These are phyloP conservation scores for Saccharomyces pastorianus DNA, from an alignment of 1,139 yeast species.

Conservation along the genomic window DNA sequence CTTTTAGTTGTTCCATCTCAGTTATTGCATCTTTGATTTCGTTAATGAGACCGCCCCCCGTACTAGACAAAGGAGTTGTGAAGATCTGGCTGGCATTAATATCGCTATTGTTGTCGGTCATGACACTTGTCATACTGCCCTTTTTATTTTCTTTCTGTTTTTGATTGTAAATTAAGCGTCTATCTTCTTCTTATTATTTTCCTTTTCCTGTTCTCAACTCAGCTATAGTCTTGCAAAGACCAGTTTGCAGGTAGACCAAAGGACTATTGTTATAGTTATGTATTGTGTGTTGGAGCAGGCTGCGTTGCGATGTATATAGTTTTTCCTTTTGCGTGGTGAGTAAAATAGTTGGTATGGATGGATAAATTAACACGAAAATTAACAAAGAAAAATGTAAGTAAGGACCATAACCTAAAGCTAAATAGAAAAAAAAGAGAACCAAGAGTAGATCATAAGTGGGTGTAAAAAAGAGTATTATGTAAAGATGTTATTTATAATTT, in stretches of 20 bases:
- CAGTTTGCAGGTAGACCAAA: too few relatives aligned
- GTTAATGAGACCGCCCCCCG: constrained; percentile 16
- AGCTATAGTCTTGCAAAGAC: neutral
- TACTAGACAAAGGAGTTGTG: constrained; percentile 5
- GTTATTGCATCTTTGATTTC: constrained; percentile 22
- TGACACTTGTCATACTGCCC: neutral
- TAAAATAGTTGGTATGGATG: neutral
- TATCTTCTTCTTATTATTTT: too few relatives aligned
- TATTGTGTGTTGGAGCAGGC: too few relatives aligned
- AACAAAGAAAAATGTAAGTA: neutral
- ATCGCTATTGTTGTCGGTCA: neutral
- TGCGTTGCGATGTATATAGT: too few relatives aligned
- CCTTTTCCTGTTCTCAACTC: too few relatives aligned
- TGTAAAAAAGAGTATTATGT: neutral
- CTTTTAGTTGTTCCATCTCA: constrained; percentile 22
- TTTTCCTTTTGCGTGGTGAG: neutral
- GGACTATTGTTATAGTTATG: too few relatives aligned
- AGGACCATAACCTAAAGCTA: neutral
- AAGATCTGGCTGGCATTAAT: neutral
- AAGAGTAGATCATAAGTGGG: neutral
- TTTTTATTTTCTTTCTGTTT: too few relatives aligned
- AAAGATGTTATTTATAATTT: neutral
- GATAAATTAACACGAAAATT: constrained; percentile 1
- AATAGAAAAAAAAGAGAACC: neutral
- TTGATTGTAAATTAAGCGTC: too few relatives aligned